Conservation (phyloP, 495 filamentous ascomycete genomes). For the Hyaloscypha finlandica region DNA sequence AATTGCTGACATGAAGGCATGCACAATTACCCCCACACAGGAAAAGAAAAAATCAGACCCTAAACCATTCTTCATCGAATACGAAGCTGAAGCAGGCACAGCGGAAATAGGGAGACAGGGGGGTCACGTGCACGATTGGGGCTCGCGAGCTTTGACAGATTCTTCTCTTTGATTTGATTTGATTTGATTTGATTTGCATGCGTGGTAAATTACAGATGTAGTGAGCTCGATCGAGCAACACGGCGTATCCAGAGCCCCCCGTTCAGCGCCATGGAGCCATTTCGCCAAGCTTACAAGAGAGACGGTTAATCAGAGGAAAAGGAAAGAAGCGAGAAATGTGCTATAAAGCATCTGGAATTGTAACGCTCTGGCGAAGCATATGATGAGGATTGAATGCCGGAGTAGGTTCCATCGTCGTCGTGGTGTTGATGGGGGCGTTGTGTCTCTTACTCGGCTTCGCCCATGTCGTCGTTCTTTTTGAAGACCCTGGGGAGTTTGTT, state of each 20-base stretch:
- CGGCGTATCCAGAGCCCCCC: background rate
- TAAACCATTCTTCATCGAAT: too few relatives aligned
- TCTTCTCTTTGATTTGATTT: background rate
- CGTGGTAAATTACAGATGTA: background rate
- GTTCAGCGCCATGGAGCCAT: background rate
- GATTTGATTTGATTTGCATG: background rate
- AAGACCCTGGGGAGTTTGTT: conserved; percentile 19
- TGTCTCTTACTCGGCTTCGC: background rate
- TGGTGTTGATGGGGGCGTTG: background rate
- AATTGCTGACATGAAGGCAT: too few relatives aligned
- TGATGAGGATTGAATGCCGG: background rate
- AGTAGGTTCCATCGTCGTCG: background rate
- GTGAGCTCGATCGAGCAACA: background rate
- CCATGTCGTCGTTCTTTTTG: conserved; percentile 21
- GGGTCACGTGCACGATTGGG: background rate
- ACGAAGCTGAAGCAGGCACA: too few relatives aligned
- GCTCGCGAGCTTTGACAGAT: background rate
- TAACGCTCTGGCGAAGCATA: background rate
- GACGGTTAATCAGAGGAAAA: background rate
- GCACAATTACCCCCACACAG: too few relatives aligned
- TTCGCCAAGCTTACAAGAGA: background rate
- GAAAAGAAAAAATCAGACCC: too few relatives aligned
- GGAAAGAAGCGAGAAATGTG: background rate
- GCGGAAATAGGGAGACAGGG: too few relatives aligned
- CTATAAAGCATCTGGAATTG: background rate